Conservation (phyloP, 306 rosid species). For the Begonia masoniana region DNA sequence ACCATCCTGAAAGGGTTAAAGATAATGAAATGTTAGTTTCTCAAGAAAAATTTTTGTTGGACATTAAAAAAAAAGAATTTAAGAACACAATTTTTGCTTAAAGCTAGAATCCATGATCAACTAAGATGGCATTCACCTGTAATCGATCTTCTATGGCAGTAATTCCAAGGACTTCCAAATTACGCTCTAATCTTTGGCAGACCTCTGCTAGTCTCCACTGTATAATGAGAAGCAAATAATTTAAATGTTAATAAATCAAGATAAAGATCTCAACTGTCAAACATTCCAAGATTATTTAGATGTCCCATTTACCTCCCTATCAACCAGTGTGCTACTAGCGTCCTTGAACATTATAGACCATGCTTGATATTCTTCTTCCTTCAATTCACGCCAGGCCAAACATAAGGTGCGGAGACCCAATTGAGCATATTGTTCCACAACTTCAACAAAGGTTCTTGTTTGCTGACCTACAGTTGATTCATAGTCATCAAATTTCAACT, state of each 20-base stretch:
- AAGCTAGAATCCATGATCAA: conserved; percentile 2
- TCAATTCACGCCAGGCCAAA: conserved; percentile 85
- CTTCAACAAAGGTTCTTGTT: conserved; percentile 73
- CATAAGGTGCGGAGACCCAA: conserved; percentile 86
- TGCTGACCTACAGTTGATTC: conserved; percentile 67
- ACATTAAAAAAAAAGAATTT: conserved; percentile 1
- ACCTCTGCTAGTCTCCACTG: conserved; percentile 99
- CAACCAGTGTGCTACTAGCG: conserved; percentile 90
- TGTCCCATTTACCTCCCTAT: conserved; percentile 69
- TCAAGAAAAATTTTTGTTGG: not conserved
- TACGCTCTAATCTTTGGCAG: conserved; percentile 81
- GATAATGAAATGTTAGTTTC: conserved; percentile 1
- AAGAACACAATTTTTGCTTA: not conserved
- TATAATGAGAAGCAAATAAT: conserved; percentile 11
- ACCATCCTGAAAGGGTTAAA: conserved; percentile 57
- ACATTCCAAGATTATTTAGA: conserved; percentile 10
- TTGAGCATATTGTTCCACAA: conserved; percentile 91
- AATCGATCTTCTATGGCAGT: conserved; percentile 98
- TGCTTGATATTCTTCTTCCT: conserved; percentile 70
- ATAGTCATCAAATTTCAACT: no score
- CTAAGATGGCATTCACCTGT: conserved; percentile 48
- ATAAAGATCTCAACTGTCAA: not conserved
- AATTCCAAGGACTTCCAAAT: conserved; percentile 88
- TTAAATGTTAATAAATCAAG: not conserved
- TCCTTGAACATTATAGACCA: conserved; percentile 92